Base-by-base conservation (phyloP, 2,329 filamentous ascomycete species). In the Didymellaceae sp. region DNA sequence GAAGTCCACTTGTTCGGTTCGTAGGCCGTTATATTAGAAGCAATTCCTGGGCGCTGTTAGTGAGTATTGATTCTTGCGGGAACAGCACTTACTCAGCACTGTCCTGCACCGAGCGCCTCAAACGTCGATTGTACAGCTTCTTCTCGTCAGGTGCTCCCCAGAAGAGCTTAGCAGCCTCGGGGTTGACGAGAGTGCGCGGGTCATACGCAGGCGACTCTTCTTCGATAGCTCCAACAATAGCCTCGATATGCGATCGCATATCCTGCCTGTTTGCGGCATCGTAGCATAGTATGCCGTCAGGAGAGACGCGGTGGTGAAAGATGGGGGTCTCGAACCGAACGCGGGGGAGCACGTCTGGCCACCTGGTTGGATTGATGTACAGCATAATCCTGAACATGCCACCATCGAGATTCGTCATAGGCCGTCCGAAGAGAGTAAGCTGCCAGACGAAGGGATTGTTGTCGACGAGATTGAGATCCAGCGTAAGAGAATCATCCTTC, bases 401-500 rank as follows among this genome's bases (percentile, higher is more conserved):
- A 13, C 92, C 93, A 62, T 97, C 93, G 2, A 97, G 83, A 61
- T 96, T 91, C 5, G 91, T 96, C 88, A 94, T 95, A 0, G 91
- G 90, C 45, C 87, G 84, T 20, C 94, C 94, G 68, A 97, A 95
- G 70, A 96, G 92, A 1, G 90, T 94, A 52, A 97, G 72, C 16
- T 82, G 74, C 94, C 94, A 97, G 16, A 93, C 80, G 66, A 97
- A 97, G 0, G 93, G 92, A 63, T 97, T 97, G 30, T 81, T 83
- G 57, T 94, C 81, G 22, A 89, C 86, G 6, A 97, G 78, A 47
- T 86, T 83, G 28, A 97, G 77, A 60, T 91, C 87, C 49, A 96
- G 80, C 0, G 90, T 87, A 21, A 85, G 80, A 20, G 85, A 82
- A 39, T 88, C 86, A 54, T 85, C 81, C 16, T 81, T 80, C 71